Evolutionary conservation across 768 basidiomycete species (phyloP).

Genomic region (Clavaria fumosa): DNA sequence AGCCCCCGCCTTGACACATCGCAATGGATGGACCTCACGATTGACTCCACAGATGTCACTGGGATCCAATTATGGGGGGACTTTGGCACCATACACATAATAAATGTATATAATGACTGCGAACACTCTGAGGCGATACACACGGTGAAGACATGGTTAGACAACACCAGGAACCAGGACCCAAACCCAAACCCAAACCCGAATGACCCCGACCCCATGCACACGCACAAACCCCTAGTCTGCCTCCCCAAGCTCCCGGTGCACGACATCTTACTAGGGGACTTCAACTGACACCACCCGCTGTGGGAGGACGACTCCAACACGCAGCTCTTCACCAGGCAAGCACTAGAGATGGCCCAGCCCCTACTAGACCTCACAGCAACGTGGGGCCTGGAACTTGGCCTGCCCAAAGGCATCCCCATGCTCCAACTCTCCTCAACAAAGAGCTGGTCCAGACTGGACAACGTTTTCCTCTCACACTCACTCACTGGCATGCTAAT

Average conservation of each 20-base stretch:
- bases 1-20: conserved; percentile 10
- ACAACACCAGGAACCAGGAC: conserved; percentile 4
- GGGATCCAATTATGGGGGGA: neutral
- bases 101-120: conserved; percentile 18
- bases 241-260: neutral
- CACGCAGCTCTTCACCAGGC: conserved; percentile 20
- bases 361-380: conserved; percentile 16
- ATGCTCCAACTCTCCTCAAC: conserved; percentile 19
- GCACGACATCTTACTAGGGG: neutral
- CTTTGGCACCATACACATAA: conserved; percentile 11
- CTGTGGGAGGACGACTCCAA: neutral
- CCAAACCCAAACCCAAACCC: conserved; percentile 3
- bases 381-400: conserved; percentile 19
- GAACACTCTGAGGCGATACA: no score
- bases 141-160: no score
- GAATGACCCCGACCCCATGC: conserved; percentile 19
- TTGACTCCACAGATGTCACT: neutral
- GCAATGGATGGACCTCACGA: conserved; percentile 11
- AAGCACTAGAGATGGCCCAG: conserved; percentile 12
- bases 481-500: neutral
- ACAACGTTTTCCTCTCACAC: neutral
- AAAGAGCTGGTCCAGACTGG: conserved; percentile 20
- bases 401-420: conserved; percentile 18
- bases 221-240: conserved; percentile 7
- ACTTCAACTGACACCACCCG: neutral